Base-by-base conservation (phyloP, 148 eudicot genomes). In the Salicornia ramosissima region DNA sequence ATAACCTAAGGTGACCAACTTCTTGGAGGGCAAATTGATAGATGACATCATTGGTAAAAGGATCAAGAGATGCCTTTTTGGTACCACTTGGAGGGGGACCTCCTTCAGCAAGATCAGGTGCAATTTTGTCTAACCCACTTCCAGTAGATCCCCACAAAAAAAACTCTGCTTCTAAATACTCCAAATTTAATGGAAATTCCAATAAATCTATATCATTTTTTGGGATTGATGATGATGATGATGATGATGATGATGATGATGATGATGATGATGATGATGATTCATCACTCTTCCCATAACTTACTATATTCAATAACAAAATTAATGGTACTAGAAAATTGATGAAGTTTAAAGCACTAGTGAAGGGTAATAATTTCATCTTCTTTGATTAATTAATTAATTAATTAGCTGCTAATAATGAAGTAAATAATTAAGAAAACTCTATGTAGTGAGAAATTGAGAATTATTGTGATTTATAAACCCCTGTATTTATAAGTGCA, bases 81-180 rank as follows among this genome's bases (percentile, higher is more conserved):
- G 52, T 84, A 1, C 96, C 98, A 18, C 59, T 0, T 0, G 98
- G 94, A 6, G 83, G 62, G 0, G 92, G 88, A 10, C 98, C 98
- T 19, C 85, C 88, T 16, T 10, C 26, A 31, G 90, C 66, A 7
- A 92, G 86, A 10, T 70, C 64, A 1, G 94, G 94, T 1, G 78
- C 94, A 10, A 83, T 12, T 4, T 9, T 26, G 46, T 92, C 96
- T 34, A 92, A 62, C 11, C 98, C 98, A 30, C 47, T 50, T 24
- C 96, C 98, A 36, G 81, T 52, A 3, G 96, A 79, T 22, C 87
- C 94, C 74, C 79, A 85, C 12, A 84, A 67, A 78, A 90, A 92
- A 74, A 88, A 88, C 74, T 92, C 98, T 1, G 96, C 90, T 74
- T 92, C 97, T 69, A 92, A 74, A 49, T 86, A 92, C 83, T 92